Evolutionary conservation across 1,139 yeast species (phyloP).

Genomic region (Candida sojae): DNA sequence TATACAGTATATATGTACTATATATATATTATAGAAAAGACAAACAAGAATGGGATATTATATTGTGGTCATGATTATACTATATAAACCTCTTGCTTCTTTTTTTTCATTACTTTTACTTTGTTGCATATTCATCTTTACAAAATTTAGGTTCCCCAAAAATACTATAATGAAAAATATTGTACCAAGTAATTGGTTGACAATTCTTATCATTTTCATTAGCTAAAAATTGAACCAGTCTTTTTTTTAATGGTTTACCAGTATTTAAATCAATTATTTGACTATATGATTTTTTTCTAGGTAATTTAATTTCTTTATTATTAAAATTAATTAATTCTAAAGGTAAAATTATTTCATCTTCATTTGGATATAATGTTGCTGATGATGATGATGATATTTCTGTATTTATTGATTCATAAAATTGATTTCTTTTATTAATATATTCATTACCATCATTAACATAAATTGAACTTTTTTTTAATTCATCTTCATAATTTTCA

Average conservation of each 20-base stretch:
- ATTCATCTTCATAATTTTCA: conserved; percentile 1
- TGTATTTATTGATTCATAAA: conserved; percentile 5
- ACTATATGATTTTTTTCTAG: conserved; percentile 26
- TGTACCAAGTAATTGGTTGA: conserved; percentile 52
- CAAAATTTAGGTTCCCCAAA: conserved; percentile 52
- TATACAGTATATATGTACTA: not conserved
- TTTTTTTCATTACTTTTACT: not conserved
- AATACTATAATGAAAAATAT: conserved; percentile 48
- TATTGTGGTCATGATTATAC: too few relatives aligned
- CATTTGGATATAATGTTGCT: not conserved
- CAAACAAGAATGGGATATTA: too few relatives aligned
- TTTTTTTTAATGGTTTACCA: conserved; percentile 4
- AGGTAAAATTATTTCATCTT: conserved; percentile 20
- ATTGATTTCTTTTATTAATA: conserved; percentile 12
- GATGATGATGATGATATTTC: not conserved
- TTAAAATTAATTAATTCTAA: conserved; percentile 22
- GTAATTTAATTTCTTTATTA: conserved; percentile 17
- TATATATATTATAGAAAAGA: conserved; percentile 2
- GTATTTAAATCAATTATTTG: conserved; percentile 21
- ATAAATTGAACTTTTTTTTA: conserved; percentile 1
- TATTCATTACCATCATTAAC: conserved; percentile 8
- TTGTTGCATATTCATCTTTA: conserved; percentile 11
- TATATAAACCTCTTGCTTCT: too few relatives aligned
- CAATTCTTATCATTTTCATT: conserved; percentile 27
- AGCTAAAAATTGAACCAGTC: conserved; percentile 1